Base-by-base conservation (phyloP, 208 protist genomes). In the Zelonia costaricensis region DNA sequence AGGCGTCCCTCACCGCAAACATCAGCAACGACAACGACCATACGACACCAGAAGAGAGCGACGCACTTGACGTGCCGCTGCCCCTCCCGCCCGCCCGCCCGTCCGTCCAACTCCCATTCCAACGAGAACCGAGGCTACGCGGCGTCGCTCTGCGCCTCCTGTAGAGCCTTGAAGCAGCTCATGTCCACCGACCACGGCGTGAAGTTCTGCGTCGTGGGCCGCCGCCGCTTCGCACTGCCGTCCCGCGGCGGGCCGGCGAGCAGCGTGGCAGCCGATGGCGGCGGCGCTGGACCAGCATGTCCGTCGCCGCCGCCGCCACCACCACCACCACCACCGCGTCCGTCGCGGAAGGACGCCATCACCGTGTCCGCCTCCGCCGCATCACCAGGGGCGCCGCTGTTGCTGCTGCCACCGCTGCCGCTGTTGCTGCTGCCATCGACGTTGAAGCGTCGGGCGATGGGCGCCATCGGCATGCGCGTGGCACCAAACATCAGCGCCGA, bases 161-260 rank as follows among this genome's bases (percentile, higher is more conserved):
- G 57, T 22, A 73, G 44, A 40, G 40, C 54, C 12, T 48, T 31
- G 49, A 73, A 66, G 20, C 51, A 58, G 38, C 36, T 53, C 66
- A 62, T 52, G 38, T 66, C 66, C 30, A 73, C 56, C 44, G 58
- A 62, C 66, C 58, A 73, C 25, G 58, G 66, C 10, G 56, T 66
- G 35, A 73, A 73, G 30, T 15, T 73, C 36, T 59, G 57, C 28
- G 59, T 61, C 0, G 58, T 52, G 33, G 66, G 66, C 6, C 66
- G 66, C 6, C 66, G 66, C 12, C 66, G 59, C 66, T 66, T 73
- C 36, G 57, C 30, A 23, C 48, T 63, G 15, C 10, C 40, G 66
- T 65, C 66, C 27, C 66, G 58, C 10, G 66, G 22, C 43, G 56
- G 44, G n/a, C 40, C 55, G 18, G 46, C 16, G 13, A 73, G 42